Evolutionary conservation across 1,284 basidiomycete genomes (phyloP).

Genomic region (Ustilago tritici): DNA sequence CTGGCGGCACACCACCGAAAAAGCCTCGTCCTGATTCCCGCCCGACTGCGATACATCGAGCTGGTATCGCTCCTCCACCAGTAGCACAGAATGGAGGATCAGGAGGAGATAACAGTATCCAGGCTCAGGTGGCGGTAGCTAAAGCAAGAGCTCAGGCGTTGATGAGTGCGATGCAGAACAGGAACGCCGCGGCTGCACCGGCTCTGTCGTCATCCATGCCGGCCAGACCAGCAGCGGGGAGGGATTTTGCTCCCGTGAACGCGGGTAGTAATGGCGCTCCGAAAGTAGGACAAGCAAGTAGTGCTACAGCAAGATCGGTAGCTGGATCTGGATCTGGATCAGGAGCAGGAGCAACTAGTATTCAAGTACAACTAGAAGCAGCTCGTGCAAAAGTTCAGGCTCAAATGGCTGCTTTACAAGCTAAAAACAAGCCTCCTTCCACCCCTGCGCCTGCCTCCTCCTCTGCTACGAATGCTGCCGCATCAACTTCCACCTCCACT

Average conservation of each 20-base stretch:
- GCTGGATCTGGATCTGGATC: slow-evolving; percentile 1
- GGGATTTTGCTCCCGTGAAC: slow-evolving; percentile 5
- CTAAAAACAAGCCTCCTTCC: slow-evolving; percentile 11
- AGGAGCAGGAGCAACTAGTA: slow-evolving; percentile 14
- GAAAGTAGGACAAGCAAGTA: neutral
- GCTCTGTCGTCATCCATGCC: slow-evolving; percentile 2
- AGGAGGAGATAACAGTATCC: slow-evolving; percentile 26
- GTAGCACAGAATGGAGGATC: slow-evolving; percentile 10
- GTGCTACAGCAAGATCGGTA: neutral
- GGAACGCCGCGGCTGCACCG: neutral
- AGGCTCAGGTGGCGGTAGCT: slow-evolving; percentile 57
- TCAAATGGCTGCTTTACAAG: slow-evolving; percentile 36
- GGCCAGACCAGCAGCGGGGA: neutral
- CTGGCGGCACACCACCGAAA: slow-evolving; percentile 43
- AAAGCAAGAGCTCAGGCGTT: slow-evolving; percentile 50
- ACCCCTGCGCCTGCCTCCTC: neutral
- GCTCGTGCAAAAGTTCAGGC: slow-evolving; percentile 52
- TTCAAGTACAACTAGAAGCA: slow-evolving; percentile 58
- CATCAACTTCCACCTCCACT: neutral
- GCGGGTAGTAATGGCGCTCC: neutral
- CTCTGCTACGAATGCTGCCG: neutral
- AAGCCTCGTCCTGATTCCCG: slow-evolving; percentile 19
- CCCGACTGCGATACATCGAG: slow-evolving; percentile 12
- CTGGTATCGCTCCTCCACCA: slow-evolving; percentile 14
- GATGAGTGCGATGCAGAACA: slow-evolving; percentile 44